Percentiles rank a stretch among this genome's conserved stretches.
Conservation (phyloP, 305 asterid species). For the Andrographis paniculata region DNA sequence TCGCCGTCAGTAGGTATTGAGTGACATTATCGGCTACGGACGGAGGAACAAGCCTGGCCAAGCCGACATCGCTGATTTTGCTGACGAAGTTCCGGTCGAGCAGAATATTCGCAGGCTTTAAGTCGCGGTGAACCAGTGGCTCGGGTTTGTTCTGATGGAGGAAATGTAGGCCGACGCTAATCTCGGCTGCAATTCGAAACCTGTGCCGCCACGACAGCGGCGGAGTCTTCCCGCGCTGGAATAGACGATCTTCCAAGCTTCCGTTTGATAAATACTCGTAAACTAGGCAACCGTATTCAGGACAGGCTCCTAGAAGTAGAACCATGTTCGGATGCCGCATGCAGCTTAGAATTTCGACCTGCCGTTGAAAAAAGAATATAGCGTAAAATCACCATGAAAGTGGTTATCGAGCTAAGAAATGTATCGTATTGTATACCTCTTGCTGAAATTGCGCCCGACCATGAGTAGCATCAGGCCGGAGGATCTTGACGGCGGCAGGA, state of each 20-base stretch:
- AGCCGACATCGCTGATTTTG: slow-evolving; percentile 61
- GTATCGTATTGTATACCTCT: slow-evolving; percentile 36
- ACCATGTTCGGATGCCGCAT: slow-evolving; percentile 75
- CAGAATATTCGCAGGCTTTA: slow-evolving; percentile 57
- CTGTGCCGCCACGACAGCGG: slow-evolving; percentile 62
- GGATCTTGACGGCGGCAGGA: slow-evolving; percentile 64
- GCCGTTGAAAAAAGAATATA: background rate
- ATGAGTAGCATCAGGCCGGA: slow-evolving; percentile 69
- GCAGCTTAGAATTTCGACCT: slow-evolving; percentile 67
- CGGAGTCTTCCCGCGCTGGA: slow-evolving; percentile 47
- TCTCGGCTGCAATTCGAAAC: slow-evolving; percentile 62
- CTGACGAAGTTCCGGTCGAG: slow-evolving; percentile 69
- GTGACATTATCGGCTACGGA: slow-evolving; percentile 62
- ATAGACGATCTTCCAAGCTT: slow-evolving; percentile 63
- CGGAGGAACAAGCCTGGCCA: slow-evolving; percentile 72
- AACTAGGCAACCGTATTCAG: slow-evolving; percentile 66
- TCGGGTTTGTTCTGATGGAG: slow-evolving; percentile 71
- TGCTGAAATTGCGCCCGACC: slow-evolving; percentile 74
- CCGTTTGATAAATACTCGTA: slow-evolving; percentile 60
- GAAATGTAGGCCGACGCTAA: slow-evolving; percentile 54
- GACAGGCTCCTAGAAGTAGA: slow-evolving; percentile 70
- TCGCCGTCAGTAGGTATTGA: slow-evolving; percentile 62
- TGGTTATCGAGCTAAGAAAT: too few relatives aligned
- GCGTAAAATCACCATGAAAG: too few relatives aligned
- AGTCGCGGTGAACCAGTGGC: slow-evolving; percentile 65